These are phyloP conservation scores for Alternaria infectoria DNA, from an alignment of 2,329 filamentous ascomycete genomes.

Conservation along the genomic window DNA sequence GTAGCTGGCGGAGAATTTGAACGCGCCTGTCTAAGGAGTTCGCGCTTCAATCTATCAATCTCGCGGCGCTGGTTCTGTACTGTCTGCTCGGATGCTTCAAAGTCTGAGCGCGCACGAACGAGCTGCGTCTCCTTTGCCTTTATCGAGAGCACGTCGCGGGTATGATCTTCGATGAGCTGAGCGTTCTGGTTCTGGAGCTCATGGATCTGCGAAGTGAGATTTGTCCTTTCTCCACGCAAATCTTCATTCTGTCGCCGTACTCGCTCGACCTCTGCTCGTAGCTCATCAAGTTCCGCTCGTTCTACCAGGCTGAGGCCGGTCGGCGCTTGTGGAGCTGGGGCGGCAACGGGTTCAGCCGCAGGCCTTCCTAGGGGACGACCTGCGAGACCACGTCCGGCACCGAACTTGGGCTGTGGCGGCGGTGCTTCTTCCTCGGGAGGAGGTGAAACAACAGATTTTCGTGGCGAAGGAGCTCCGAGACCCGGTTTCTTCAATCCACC, in stretches of 20 bases:
- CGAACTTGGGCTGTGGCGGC: conserved; percentile 64
- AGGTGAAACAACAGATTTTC: conserved; percentile 55
- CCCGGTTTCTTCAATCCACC: conserved; percentile 53
- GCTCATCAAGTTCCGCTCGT: conserved; percentile 87
- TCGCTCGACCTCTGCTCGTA: conserved; percentile 82
- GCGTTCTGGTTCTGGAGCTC: conserved; percentile 98
- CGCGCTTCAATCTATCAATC: conserved; percentile 91
- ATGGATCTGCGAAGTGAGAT: conserved; percentile 83
- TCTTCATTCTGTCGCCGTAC: conserved; percentile 79
- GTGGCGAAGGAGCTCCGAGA: conserved; percentile 48
- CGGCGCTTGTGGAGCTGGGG: conserved; percentile 55
- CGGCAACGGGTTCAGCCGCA: conserved; percentile 67
- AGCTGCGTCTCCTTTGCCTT: conserved; percentile 98
- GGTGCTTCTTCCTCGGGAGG: conserved; percentile 52
- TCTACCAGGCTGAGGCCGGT: conserved; percentile 79
- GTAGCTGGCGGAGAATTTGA: conserved; percentile 61
- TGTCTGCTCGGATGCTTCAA: conserved; percentile 83
- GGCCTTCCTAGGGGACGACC: conserved; percentile 87
- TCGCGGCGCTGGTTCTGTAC: conserved; percentile 86
- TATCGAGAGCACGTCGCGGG: conserved; percentile 90
- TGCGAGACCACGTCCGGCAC: conserved; percentile 75
- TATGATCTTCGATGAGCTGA: conserved; percentile 95
- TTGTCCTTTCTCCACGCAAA: conserved; percentile 79
- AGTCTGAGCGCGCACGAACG: conserved; percentile 87
- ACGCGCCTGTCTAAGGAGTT: conserved; percentile 64